phyloP scores from a whole-genome alignment of 441 rosid genomes.

The Syzygium syzygioides region DNA sequence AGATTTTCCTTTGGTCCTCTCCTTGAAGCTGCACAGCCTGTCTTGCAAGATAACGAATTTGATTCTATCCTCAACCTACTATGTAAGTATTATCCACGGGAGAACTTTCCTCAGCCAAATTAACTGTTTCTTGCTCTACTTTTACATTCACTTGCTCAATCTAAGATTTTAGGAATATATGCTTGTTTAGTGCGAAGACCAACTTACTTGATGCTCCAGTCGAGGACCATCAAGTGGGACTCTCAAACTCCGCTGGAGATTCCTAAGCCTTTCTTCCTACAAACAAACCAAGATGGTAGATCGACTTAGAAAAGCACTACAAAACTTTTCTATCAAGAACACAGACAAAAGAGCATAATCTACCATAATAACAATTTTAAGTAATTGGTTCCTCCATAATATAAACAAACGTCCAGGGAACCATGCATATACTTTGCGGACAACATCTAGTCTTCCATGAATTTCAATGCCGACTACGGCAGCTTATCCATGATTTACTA shows the following conservation, averaged over 20 bases:
- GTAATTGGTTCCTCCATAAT: not conserved
- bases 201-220: slow-evolving; percentile 69
- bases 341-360: not conserved
- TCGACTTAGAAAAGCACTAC: not conserved
- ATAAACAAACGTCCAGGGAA: not conserved
- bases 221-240: slow-evolving; percentile 80
- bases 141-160: not conserved
- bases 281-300: not conserved
- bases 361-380: not conserved
- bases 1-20: not conserved
- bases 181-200: not conserved
- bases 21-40: not conserved
- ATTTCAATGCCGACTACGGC: not conserved
- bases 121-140: not conserved
- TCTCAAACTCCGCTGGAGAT: slow-evolving; percentile 55
- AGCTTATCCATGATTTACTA: no score
- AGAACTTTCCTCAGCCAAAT: not conserved
- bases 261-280: slow-evolving; percentile 77
- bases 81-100: not conserved
- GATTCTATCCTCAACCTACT: not conserved
- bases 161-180: not conserved
- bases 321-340: not conserved
- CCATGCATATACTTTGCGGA: not conserved
- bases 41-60: not conserved
- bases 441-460: not conserved